Conservation (phyloP, 2,329 filamentous ascomycete species). For the Colletotrichum lentis region DNA sequence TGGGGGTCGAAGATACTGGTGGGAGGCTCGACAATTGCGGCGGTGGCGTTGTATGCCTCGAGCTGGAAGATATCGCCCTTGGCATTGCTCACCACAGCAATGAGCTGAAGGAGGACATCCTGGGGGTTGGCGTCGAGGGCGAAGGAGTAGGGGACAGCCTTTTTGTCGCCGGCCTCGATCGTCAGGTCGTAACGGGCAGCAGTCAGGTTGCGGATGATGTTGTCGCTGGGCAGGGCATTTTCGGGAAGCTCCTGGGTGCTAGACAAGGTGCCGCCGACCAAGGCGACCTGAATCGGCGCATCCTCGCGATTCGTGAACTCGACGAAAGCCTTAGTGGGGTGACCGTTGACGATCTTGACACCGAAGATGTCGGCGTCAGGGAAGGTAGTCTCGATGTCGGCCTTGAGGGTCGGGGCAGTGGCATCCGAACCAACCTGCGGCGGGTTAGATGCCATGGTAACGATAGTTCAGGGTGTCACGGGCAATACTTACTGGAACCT, state of each 20-base stretch:
- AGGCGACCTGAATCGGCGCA: slow-evolving; percentile 74
- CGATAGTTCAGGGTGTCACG: neutral
- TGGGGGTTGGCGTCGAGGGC: slow-evolving; percentile 91
- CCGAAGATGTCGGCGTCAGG: slow-evolving; percentile 85
- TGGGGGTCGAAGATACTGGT: slow-evolving; percentile 94
- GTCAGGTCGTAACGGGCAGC: slow-evolving; percentile 75
- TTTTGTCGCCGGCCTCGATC: slow-evolving; percentile 78
- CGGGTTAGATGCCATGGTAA: slow-evolving; percentile 21
- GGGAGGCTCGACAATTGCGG: slow-evolving; percentile 87
- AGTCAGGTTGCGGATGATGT: slow-evolving; percentile 85
- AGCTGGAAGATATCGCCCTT: slow-evolving; percentile 78
- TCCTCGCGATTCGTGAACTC: slow-evolving; percentile 86
- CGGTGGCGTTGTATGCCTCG: slow-evolving; percentile 80
- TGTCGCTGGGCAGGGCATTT: slow-evolving; percentile 56
- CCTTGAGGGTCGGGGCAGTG: slow-evolving; percentile 56
- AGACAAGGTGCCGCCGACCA: slow-evolving; percentile 79
- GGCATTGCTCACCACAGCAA: slow-evolving; percentile 74
- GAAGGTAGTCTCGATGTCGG: slow-evolving; percentile 71
- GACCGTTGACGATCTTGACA: slow-evolving; percentile 93
- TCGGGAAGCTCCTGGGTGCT: slow-evolving; percentile 61
- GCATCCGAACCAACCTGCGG: slow-evolving; percentile 40
- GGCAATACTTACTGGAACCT: slow-evolving; percentile 57
- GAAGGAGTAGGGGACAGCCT: slow-evolving; percentile 83
- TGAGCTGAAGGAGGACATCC: slow-evolving; percentile 80
- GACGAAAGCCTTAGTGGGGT: slow-evolving; percentile 82